Percentiles rank a stretch among this genome's conserved stretches.
Conservation (phyloP, 257 asterid species). For the Plantago elongata region DNA sequence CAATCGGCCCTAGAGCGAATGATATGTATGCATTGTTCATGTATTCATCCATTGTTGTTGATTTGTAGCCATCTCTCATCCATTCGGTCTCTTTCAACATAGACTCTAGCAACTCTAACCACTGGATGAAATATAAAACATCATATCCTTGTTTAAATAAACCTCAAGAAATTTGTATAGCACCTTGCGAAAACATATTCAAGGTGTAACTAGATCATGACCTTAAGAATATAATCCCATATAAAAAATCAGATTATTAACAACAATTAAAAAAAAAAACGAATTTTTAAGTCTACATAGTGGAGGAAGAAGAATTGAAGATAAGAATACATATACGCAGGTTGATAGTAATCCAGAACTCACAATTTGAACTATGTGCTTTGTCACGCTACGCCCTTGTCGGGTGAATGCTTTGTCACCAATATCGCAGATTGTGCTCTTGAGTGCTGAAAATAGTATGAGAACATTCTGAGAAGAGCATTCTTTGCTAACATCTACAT, state of each 20-base stretch:
- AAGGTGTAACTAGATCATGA: background rate
- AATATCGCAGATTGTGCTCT: conserved; percentile 53
- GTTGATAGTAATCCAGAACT: conserved; percentile 26
- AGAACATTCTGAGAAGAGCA: conserved; percentile 50
- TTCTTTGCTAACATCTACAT: conserved; percentile 42
- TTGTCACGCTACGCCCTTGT: conserved; percentile 55
- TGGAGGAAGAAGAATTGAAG: background rate
- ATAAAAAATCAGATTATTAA: too few relatives aligned
- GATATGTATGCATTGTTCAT: conserved; percentile 67
- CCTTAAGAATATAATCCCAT: background rate
- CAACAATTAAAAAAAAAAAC: background rate
- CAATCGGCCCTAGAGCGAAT: conserved; percentile 85
- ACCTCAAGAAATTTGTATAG: background rate
- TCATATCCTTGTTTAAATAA: background rate
- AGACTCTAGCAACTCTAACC: conserved; percentile 63
- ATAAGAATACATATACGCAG: background rate
- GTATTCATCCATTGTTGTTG: conserved; percentile 65
- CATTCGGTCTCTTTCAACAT: conserved; percentile 88
- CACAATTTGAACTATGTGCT: conserved; percentile 66
- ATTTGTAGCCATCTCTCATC: conserved; percentile 33
- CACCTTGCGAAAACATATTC: background rate
- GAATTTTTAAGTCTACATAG: background rate
- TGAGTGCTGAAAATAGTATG: conserved; percentile 68
- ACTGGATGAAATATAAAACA: conserved; percentile 40
- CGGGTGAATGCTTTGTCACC: conserved; percentile 44